Evolutionary conservation across 345 rosid species (phyloP), one percentile per base, ranked within the genome.

Genomic region (Boechera divaricarpa): DNA sequence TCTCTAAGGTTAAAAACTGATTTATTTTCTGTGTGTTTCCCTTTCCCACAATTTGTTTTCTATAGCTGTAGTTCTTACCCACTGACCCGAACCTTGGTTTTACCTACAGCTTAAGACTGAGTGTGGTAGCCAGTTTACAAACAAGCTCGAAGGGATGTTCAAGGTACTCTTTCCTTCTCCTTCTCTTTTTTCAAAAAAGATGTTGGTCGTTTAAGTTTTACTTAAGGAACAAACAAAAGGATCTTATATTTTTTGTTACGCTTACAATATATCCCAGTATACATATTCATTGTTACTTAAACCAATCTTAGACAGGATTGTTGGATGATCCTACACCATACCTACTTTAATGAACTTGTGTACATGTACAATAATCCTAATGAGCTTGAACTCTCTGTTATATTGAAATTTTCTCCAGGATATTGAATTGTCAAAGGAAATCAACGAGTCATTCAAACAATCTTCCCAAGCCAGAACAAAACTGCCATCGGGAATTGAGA

Each of bases 91-190:
- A 28, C 65, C 63, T 76, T 33, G 70, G 1, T 76, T 68, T 28
- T 61, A 44, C 65, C 38, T 86, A 80, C 99, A 95, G 99, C 87
- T 95, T 65, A 95, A 95, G 88, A 95, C 93, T 0, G 99, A 95
- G 85, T 95, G 99, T 78, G 98, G 99, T 62, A 91, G 98, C 80
- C 99, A 95, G 81, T 95, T 95, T 74, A 92, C 98, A 15, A 95
- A 95, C 87, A 95, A 95, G 76, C 99, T 95, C 60, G 99, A 95
- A 67, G 98, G 99, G 70, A 95, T 95, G 99, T 95, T 95, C 81
- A 95, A 95, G 99, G 99, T 92, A 44, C 48, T 59, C n/a, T 36
- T 60, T 52, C 66, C 39, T 80, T 62, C 29, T 73, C 52, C 16
- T 33, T 55, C n/a, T 73, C 62, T 47, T 4, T 36, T 36, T 36